Evolutionary conservation across 345 rosid genomes (phyloP), one percentile per base, ranked within the genome.

Genomic region (Bruguiera gymnorhiza): DNA sequence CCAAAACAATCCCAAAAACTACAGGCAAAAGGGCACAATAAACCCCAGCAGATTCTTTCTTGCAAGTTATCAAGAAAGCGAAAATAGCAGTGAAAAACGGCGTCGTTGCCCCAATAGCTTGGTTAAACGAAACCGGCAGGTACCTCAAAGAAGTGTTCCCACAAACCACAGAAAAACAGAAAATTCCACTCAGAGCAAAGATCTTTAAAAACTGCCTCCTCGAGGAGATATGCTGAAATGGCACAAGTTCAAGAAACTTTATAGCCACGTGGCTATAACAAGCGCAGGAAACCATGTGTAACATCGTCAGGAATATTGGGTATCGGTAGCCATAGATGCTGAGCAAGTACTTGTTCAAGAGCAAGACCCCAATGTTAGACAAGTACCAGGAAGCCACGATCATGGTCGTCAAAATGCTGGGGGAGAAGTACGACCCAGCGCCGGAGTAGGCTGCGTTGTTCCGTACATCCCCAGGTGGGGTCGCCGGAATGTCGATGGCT

Each of bases 41-140:
- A 51, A 95, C 99, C 79, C 83, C 94, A 0, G 84, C 88, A 53
- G 98, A 79, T 73, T 95, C 99, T 24, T 89, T 87, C 83, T 90
- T 92, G 75, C 96, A 95, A 3, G 96, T 92, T 23, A 95, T 92
- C 58, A 92, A 52, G 75, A 95, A 90, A 6, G 99, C 92, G 67
- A 95, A 95, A 23, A 95, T 88, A 16, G 99, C 99, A 29, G 98
- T 95, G 81, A 95, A 95, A 69, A 95, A 95, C 0, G 99, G 99
- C 61, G 99, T 95, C 6, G 99, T 95, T 0, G 99, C 99, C n/a
- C 98, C 99, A 53, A 92, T 90, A 2, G 97, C 97, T 63, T 95
- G 99, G 52, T 95, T 95, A 63, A 95, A 95, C n/a, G 99, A 95
- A 4, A 95, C 97, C 11, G 99, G 99, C 37, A 95, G 83, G 85